A percentile compares a stretch with the other conserved stretches of the same genome.
phyloP scores from a whole-genome alignment of 176 grass and related monocot species.

The Oryza australiensis region DNA sequence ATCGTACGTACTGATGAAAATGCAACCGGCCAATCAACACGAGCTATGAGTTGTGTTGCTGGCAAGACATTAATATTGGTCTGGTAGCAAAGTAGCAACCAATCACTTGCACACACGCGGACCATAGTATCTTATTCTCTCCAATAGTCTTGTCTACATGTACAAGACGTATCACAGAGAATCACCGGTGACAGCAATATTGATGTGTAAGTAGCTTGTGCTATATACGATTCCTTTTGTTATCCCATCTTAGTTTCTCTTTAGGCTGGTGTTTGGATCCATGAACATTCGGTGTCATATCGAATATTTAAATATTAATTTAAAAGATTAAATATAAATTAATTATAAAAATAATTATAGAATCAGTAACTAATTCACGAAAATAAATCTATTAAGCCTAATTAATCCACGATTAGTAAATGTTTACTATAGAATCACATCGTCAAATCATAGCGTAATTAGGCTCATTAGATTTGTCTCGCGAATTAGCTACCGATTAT shows the following conservation, averaged over 20 bases:
- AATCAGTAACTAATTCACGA: too few relatives aligned
- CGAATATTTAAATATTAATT: too few relatives aligned
- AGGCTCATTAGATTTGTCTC: too few relatives aligned
- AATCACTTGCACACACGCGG: not conserved
- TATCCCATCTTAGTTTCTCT: not conserved
- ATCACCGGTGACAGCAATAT: not conserved
- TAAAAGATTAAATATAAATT: too few relatives aligned
- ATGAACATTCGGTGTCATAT: too few relatives aligned
- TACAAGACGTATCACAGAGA: not conserved
- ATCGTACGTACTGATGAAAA: not conserved
- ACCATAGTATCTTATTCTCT: not conserved
- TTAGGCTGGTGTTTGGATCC: too few relatives aligned
- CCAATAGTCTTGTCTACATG: not conserved
- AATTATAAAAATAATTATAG: too few relatives aligned
- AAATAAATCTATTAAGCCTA: too few relatives aligned
- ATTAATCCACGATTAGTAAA: too few relatives aligned
- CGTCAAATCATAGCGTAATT: too few relatives aligned
- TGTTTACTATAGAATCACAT: too few relatives aligned
- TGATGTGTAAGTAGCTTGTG: not conserved
- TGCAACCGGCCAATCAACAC: not conserved
- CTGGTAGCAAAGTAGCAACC: not conserved
- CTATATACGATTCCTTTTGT: not conserved
- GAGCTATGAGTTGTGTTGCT: not conserved
- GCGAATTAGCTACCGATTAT: too few relatives aligned
- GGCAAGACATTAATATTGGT: not conserved